Base-by-base conservation (phyloP, 805 yeast genomes). In the Nakazawaea laoshanensis region DNA sequence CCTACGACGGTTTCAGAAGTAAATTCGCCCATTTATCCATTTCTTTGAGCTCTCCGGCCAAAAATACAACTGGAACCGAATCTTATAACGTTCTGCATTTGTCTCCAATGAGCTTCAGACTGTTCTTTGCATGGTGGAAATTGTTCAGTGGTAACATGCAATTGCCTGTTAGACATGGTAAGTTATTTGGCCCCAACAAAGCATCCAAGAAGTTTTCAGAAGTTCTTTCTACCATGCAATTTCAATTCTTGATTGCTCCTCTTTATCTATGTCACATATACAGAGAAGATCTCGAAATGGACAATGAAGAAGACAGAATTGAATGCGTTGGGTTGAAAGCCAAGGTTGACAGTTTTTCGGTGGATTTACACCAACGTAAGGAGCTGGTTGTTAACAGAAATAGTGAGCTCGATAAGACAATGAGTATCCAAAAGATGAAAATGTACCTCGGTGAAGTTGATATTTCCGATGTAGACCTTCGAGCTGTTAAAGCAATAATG, bases 61-160 rank as follows among this genome's bases (percentile, higher is more conserved):
- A n/a, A n/a, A 38, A 32, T 20, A 36, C 46, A 5, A 35, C 40
- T 5, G 28, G 28, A 24, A 11, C 19, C 24, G 5, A 29, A 36
- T 53, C 74, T 8, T 76, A 77, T 44, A 89, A 88, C 55, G 65
- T 87, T 1, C 67, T 83, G 28, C 94, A 88, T 49, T 56, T 89
- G 33, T 67, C 87, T 3, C 95, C 96, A 2, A 61, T 61, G 4
- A 68, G 77, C 0, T 64, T 89, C 43, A 50, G 58, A 6, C 81
- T 76, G 39, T 87, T 92, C 57, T 76, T 74, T 47, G 49, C 54
- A 4, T 92, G 97, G 97, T 88, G 96, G 95, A 56, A 58, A 21
- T 67, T 83, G 42, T 89, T 89, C 53, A 70, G 79, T n/a, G 79
- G 89, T 17, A 77, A 79, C 35, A 65, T 81, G 43, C 74, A 86